Evolutionary conservation across 441 rosid species (phyloP), one percentile per base, ranked within the genome.

Genomic region (Populus hybrid): DNA sequence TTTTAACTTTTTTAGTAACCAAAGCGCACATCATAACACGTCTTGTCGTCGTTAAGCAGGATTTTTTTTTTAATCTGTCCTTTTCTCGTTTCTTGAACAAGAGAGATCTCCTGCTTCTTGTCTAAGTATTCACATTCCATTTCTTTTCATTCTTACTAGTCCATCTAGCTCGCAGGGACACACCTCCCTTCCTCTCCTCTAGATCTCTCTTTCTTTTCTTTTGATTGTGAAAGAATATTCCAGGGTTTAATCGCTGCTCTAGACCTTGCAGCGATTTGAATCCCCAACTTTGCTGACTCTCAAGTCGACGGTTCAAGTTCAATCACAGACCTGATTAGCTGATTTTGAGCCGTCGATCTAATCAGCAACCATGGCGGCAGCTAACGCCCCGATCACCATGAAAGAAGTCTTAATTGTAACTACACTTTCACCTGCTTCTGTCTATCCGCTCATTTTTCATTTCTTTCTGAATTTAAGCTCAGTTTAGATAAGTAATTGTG

Each of bases 321-420:
- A 40, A 75, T 61, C 64, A 72, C 82, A 85, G 92, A 91, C 89
- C 96, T 76, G 77, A 77, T 81, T 75, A 24, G 65, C 35, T 57
- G 72, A 69, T 82, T 87, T 78, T 72, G 80, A 18, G 81, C 82
- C 76, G 80, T 76, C 85, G 80, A 82, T 80, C 81, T 83, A 9
- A 8, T 28, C 68, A 11, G 35, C 68, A 75, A 46, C 75, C 84
- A 88, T 88, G 91, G 89, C 91, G 81, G 87, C 91, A 66, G 91
- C 91, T 40, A 88, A 80, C 85, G 90, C 91, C 9, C 91, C 90
- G 83, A 88, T 88, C 85, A 67, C 87, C 81, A 88, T 88, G 89
- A 88, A 86, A 74, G 91, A 88, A 84, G 86, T 85, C 65, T 71
- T 88, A 53, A 88, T 87, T 35, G 91, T 88, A 65, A 84, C 83